Base-by-base conservation (phyloP, 2,329 filamentous ascomycete species). In the Colletotrichum neosansevieriae region DNA sequence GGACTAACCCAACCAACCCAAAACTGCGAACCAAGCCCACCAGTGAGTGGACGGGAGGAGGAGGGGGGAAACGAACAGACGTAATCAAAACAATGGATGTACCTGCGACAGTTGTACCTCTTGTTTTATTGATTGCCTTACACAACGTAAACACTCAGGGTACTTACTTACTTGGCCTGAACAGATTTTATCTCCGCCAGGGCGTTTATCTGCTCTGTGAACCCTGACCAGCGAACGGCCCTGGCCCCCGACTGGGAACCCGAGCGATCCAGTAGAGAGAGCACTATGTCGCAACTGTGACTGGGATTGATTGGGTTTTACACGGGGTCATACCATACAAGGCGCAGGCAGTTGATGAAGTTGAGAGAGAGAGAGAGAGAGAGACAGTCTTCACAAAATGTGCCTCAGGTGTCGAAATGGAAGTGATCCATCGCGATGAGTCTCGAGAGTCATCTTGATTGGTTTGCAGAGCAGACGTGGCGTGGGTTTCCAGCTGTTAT, bases 231-330 rank as follows among this genome's bases (percentile, higher is more conserved):
- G n/a, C n/a, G n/a, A n/a, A n/a, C n/a, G 21, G 36, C 36, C 36
- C n/a, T 12, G n/a, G 24, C 44, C 44, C 64, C 59, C 59, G 51
- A 38, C 38, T 21, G 29, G 32, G 13, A 47, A 15, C 47, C 59
- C n/a, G 24, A 44, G 29, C 60, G 58, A 63, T 3, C 21, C 19
- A 38, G 47, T 21, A 42, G 64, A 47, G 21, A 36, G 32, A 47
- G 17, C 50, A 49, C 54, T 59, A 44, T 36, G 54, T 36, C 54
- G 42, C 54, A 68, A 68, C 65, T 49, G 34, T 36, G 53, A 64
- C 64, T 47, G 60, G 60, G 63, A 50, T 63, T 62, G 50, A 61
- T 36, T 47, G 63, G 63, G 54, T 60, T 53, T 54, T 62, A 38
- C 24, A 65, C 13, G 24, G 17, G 36, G 63, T 47, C 36, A 58